phyloP scores from a whole-genome alignment of 345 rosid species.

The Heritiera littoralis region DNA sequence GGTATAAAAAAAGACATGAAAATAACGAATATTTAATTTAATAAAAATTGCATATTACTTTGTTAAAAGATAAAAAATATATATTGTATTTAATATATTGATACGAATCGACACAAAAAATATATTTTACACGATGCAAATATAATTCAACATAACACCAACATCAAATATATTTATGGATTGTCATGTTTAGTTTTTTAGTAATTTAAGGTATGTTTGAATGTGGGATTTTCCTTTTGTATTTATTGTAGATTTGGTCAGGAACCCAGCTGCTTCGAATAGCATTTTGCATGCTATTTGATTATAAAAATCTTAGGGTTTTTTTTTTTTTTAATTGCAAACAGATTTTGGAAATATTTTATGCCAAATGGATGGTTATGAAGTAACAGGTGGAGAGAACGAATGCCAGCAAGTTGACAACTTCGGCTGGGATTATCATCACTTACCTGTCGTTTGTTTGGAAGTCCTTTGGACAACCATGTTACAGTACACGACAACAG shows the following conservation, averaged over 20 bases:
- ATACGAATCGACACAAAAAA: too few relatives aligned
- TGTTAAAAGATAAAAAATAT: too few relatives aligned
- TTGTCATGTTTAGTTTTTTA: neutral
- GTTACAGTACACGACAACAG: slow-evolving; percentile 10
- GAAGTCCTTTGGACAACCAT: slow-evolving; percentile 5
- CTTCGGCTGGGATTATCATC: neutral
- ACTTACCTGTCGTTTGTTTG: neutral
- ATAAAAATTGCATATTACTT: too few relatives aligned
- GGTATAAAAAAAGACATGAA: too few relatives aligned
- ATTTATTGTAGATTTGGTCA: neutral
- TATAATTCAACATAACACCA: too few relatives aligned
- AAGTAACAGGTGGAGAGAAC: neutral
- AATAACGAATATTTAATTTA: too few relatives aligned
- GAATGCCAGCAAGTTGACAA: neutral
- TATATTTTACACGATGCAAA: too few relatives aligned
- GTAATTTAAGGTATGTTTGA: neutral
- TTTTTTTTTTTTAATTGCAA: neutral
- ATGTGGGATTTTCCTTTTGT: neutral
- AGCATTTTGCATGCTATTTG: neutral
- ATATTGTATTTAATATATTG: too few relatives aligned
- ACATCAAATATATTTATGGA: too few relatives aligned
- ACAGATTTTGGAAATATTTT: neutral
- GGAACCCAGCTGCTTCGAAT: neutral
- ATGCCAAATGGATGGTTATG: neutral
- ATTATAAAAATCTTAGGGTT: neutral